Percentiles rank a stretch among this genome's conserved stretches.
Conservation (phyloP, 805 yeast genomes). For the Zygosaccharomyces siamensis region DNA sequence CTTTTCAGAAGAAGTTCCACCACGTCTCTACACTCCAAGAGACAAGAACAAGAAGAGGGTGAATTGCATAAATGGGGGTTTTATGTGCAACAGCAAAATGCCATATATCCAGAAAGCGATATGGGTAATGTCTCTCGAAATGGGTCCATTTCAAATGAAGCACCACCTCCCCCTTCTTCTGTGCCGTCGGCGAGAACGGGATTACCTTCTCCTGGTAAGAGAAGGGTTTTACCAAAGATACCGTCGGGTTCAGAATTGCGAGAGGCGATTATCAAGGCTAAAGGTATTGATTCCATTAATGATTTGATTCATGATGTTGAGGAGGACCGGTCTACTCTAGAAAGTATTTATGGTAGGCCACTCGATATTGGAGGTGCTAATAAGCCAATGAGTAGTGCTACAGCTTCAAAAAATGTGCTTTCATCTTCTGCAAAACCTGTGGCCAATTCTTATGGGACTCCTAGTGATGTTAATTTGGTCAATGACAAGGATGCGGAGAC, state of each 20-base stretch:
- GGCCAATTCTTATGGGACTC: not conserved
- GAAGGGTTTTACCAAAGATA: conserved; percentile 33
- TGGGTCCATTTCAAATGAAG: conserved; percentile 1
- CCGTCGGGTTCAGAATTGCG: conserved; percentile 47
- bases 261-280: conserved; percentile 61
- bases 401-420: not conserved
- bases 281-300: conserved; percentile 65
- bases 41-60: conserved; percentile 88
- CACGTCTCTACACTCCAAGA: conserved; percentile 62
- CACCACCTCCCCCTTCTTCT: conserved; percentile 9
- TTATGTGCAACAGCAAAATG: conserved; percentile 60
- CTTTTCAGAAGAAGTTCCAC: conserved; percentile 59
- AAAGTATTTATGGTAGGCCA: conserved; percentile 42
- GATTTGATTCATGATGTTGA: conserved; percentile 64
- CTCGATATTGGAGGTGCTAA: conserved; percentile 9
- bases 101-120: conserved; percentile 32
- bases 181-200: conserved; percentile 8
- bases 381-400: not conserved
- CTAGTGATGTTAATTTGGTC: not conserved
- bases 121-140: conserved; percentile 4
- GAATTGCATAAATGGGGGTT: conserved; percentile 84
- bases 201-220: conserved; percentile 4
- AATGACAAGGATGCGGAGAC: conserved; percentile 28
- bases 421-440: conserved; percentile 1
- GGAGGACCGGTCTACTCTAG: conserved; percentile 47